Evolutionary conservation across 2,329 filamentous ascomycete genomes (phyloP).

Genomic region (Exophiala spinifera): DNA sequence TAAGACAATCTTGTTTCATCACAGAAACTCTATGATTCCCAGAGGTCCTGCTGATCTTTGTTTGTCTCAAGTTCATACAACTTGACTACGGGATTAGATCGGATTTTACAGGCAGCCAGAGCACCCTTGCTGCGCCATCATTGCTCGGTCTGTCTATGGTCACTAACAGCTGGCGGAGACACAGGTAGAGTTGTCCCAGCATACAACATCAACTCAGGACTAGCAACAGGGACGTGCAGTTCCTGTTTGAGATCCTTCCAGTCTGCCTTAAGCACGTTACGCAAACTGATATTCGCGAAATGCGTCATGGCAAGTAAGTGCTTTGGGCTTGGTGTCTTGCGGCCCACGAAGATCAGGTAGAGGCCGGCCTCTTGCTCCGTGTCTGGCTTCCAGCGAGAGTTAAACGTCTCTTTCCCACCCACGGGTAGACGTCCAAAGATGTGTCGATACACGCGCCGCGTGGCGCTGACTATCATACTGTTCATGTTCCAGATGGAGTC

Average conservation of each 20-base stretch:
- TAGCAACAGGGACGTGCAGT: too few relatives aligned
- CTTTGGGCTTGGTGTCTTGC: constrained; percentile 32
- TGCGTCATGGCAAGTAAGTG: constrained; percentile 38
- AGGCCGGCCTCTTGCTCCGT: constrained; percentile 32
- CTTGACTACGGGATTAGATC: too few relatives aligned
- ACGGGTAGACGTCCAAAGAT: constrained; percentile 36
- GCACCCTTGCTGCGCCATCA: too few relatives aligned
- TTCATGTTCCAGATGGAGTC: constrained; percentile 35
- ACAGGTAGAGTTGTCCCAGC: too few relatives aligned
- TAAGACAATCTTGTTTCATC: too few relatives aligned
- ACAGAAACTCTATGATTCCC: too few relatives aligned
- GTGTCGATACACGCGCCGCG: constrained; percentile 33
- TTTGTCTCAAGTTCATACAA: too few relatives aligned
- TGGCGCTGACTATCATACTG: constrained; percentile 35
- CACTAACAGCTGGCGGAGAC: too few relatives aligned
- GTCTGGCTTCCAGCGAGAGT: constrained; percentile 41
- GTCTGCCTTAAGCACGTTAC: constrained; percentile 24
- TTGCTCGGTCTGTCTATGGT: too few relatives aligned
- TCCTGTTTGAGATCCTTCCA: constrained; percentile 16
- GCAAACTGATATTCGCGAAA: constrained; percentile 40
- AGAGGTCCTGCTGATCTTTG: too few relatives aligned
- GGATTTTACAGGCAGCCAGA: too few relatives aligned
- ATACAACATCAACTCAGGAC: too few relatives aligned
- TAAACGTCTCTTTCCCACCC: constrained; percentile 39
- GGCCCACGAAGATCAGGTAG: constrained; percentile 37